phyloP scores from a whole-genome alignment of 2,329 filamentous ascomycete species.

The Thelonectria olida region DNA sequence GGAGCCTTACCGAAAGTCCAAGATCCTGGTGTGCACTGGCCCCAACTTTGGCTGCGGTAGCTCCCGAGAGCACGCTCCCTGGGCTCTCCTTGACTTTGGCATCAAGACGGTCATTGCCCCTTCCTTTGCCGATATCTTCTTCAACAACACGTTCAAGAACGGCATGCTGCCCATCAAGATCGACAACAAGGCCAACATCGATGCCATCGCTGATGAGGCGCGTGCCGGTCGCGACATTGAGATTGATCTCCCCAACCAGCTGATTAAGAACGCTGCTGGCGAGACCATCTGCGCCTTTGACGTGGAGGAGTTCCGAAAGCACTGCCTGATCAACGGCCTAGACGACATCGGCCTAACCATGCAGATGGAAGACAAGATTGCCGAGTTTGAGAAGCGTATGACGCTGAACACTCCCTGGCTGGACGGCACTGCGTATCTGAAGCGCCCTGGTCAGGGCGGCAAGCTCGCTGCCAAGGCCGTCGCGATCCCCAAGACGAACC shows the following conservation, averaged over 20 bases:
- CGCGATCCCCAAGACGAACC: conserved; percentile 87
- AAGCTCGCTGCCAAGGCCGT: conserved; percentile 67
- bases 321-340: conserved; percentile 91
- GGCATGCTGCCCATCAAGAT: conserved; percentile 93
- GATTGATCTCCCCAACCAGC: conserved; percentile 86
- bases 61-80: conserved; percentile 94
- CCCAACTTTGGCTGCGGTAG: conserved; percentile 95
- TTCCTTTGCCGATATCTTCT: conserved; percentile 83
- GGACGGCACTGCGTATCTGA: conserved; percentile 85
- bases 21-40: conserved; percentile 92
- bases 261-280: conserved; percentile 79
- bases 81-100: conserved; percentile 96
- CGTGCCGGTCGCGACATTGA: conserved; percentile 84
- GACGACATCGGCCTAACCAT: conserved; percentile 97
- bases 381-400: conserved; percentile 81
- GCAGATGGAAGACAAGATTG: conserved; percentile 90
- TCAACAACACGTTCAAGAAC: conserved; percentile 99
- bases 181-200: conserved; percentile 70
- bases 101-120: conserved; percentile 94
- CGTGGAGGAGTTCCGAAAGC: conserved; percentile 92
- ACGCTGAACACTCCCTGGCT: conserved; percentile 87
- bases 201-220: conserved; percentile 79
- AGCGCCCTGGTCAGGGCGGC: conserved; percentile 63
- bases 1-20: conserved; percentile 82
- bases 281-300: conserved; percentile 82